These are phyloP conservation scores for Pyrenopolyporus hunteri DNA, from an alignment of 495 filamentous ascomycete species.

Conservation along the genomic window DNA sequence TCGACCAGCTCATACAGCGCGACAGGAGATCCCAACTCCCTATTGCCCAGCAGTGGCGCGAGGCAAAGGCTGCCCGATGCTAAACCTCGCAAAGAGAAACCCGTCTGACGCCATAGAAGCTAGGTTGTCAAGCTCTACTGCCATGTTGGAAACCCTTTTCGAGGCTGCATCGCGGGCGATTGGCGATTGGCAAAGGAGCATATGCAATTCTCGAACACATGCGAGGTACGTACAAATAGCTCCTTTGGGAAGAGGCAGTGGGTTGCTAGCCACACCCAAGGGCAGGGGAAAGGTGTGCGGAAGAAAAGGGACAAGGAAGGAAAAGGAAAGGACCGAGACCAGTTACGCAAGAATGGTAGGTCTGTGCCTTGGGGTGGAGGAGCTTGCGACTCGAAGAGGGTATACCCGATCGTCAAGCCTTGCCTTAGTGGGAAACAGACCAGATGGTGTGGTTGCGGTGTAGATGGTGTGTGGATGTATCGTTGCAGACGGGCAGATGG, in stretches of 20 bases:
- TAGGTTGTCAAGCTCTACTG: conserved; percentile 32
- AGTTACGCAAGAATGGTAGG: conserved; percentile 44
- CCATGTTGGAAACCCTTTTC: conserved; percentile 30
- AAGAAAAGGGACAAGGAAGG: conserved; percentile 42
- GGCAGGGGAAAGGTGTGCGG: conserved; percentile 36
- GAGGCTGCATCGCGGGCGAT: conserved; percentile 39
- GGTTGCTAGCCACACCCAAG: conserved; percentile 35
- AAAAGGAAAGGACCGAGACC: conserved; percentile 45
- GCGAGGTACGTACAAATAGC: conserved; percentile 40
- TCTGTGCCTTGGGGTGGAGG: conserved; percentile 40
- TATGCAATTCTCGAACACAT: conserved; percentile 40
- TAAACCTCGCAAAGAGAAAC: conserved; percentile 24
- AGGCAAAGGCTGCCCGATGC: conserved; percentile 45
- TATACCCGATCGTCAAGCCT: conserved; percentile 42
- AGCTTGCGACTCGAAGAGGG: conserved; percentile 43
- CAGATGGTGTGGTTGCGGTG: conserved; percentile 35
- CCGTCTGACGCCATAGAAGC: conserved; percentile 19
- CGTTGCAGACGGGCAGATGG: conserved; percentile 45
- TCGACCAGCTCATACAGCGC: conserved; percentile 45
- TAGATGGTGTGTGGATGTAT: conserved; percentile 44
- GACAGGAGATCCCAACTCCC: conserved; percentile 41
- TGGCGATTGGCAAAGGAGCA: conserved; percentile 39
- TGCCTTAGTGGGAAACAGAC: conserved; percentile 40
- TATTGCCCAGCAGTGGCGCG: conserved; percentile 44
- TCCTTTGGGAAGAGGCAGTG: conserved; percentile 39